A percentile compares a stretch with the other conserved stretches of the same genome.
Conservation (phyloP, 768 basidiomycete genomes). For the Lactifluus echinatus region DNA sequence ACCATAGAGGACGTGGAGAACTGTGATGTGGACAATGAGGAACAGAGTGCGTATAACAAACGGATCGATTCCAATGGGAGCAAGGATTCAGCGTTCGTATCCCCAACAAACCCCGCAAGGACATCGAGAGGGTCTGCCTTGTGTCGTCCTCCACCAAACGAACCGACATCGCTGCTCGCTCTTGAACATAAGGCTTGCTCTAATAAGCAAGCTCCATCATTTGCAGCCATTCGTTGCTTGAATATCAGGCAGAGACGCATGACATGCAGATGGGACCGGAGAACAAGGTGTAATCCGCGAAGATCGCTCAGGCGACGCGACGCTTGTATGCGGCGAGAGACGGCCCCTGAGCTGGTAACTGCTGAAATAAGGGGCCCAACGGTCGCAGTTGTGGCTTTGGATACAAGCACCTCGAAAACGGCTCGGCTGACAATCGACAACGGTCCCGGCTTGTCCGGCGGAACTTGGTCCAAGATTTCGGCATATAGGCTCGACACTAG, state of each 20-base stretch:
- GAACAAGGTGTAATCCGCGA: slow-evolving; percentile 53
- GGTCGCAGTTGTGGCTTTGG: slow-evolving; percentile 67
- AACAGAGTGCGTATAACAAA: slow-evolving; percentile 58
- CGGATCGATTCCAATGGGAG: slow-evolving; percentile 61
- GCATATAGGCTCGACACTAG: slow-evolving; percentile 59
- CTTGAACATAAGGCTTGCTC: slow-evolving; percentile 71
- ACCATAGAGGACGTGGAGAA: slow-evolving; percentile 65
- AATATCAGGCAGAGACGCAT: slow-evolving; percentile 53
- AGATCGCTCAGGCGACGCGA: slow-evolving; percentile 65
- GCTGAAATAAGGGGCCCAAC: slow-evolving; percentile 73
- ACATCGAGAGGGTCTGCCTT: slow-evolving; percentile 69
- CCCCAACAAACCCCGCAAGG: slow-evolving; percentile 57
- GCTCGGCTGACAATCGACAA: slow-evolving; percentile 53
- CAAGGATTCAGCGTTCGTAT: slow-evolving; percentile 47
- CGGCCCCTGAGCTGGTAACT: slow-evolving; percentile 51
- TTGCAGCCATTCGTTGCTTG: slow-evolving; percentile 38
- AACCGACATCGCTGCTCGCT: slow-evolving; percentile 39
- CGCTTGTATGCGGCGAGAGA: slow-evolving; percentile 50
- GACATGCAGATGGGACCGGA: slow-evolving; percentile 59
- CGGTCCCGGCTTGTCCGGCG: slow-evolving; percentile 48
- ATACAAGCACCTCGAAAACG: slow-evolving; percentile 62
- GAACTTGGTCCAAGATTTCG: slow-evolving; percentile 54
- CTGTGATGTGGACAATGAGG: slow-evolving; percentile 51
- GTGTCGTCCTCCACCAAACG: slow-evolving; percentile 37
- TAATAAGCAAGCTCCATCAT: slow-evolving; percentile 41